Percentiles rank a stretch among this genome's conserved stretches.
Conservation (phyloP, 2,329 filamentous ascomycete species). For the Trichoderma citrinoviride region DNA sequence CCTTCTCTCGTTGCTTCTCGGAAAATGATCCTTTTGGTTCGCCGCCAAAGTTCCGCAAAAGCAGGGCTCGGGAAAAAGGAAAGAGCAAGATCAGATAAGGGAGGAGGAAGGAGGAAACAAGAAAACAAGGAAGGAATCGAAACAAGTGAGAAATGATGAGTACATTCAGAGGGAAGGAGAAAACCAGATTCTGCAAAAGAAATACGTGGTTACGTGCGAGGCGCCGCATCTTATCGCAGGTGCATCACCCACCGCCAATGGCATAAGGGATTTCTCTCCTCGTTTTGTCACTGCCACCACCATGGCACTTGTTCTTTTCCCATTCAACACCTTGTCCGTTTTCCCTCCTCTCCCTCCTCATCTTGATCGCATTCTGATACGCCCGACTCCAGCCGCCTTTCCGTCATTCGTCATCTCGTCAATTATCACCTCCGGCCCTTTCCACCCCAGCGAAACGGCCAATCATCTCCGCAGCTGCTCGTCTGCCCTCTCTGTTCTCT, state of each 20-base stretch:
- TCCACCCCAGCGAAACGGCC: background rate
- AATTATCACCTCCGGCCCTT: background rate
- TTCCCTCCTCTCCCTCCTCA: background rate
- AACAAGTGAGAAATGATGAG: background rate
- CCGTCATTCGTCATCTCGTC: background rate
- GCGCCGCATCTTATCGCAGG: background rate
- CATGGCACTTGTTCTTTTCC: no score
- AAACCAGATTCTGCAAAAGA: background rate
- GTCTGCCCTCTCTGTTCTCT: background rate
- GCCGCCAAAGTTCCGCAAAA: background rate
- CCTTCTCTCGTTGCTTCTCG: background rate
- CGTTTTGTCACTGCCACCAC: background rate
- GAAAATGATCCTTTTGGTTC: background rate
- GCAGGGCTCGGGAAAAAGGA: background rate
- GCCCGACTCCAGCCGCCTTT: background rate
- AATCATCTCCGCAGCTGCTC: background rate
- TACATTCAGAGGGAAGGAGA: background rate
- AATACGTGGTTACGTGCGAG: background rate
- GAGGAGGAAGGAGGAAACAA: background rate
- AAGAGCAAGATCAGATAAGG: background rate
- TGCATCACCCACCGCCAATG: background rate
- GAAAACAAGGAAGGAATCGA: background rate
- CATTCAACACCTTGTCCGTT: background rate
- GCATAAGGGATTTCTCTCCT: background rate
- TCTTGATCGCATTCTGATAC: background rate